Conservation (phyloP, 2,329 filamentous ascomycete genomes). For the Pseudocercospora eumusae region DNA sequence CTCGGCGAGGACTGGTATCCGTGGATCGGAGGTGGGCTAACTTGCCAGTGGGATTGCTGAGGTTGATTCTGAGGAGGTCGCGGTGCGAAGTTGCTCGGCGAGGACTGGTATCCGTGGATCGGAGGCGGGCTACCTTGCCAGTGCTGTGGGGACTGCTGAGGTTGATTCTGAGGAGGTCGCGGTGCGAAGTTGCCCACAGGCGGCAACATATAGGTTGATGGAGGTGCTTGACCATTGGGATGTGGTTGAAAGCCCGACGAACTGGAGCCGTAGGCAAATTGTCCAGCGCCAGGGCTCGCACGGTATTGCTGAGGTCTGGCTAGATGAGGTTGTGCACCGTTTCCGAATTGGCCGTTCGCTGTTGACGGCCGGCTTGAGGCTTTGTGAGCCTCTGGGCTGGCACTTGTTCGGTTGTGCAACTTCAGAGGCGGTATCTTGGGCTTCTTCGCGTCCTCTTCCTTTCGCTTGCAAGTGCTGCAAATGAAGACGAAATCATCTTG, state of each 20-base stretch:
- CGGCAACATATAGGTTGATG: slow-evolving; percentile 39
- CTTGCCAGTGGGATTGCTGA: slow-evolving; percentile 35
- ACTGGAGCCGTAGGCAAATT: slow-evolving; percentile 32
- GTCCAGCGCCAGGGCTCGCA: slow-evolving; percentile 23
- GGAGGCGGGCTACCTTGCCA: slow-evolving; percentile 35
- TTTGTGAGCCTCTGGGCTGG: slow-evolving; percentile 31
- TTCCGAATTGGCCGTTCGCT: slow-evolving; percentile 24
- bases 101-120: slow-evolving; percentile 23
- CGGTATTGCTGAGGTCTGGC: slow-evolving; percentile 23
- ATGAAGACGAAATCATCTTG: slow-evolving; percentile 84
- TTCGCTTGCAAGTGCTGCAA: slow-evolving; percentile 74
- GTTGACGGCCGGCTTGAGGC: slow-evolving; percentile 25
- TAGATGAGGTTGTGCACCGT: slow-evolving; percentile 31
- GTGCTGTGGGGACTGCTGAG: slow-evolving; percentile 33
- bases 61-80: slow-evolving; percentile 30
- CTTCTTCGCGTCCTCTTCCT: slow-evolving; percentile 62
- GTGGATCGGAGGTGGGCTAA: slow-evolving; percentile 29
- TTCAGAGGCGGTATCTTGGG: slow-evolving; percentile 65
- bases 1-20: slow-evolving; percentile 18
- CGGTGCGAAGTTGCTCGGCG: slow-evolving; percentile 33
- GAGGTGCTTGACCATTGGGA: slow-evolving; percentile 47
- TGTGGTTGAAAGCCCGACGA: slow-evolving; percentile 50
- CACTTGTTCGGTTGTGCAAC: slow-evolving; percentile 46
- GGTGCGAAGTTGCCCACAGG: slow-evolving; percentile 36
- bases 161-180: slow-evolving; percentile 30